A percentile compares a stretch with the other conserved stretches of the same genome.
Conservation (phyloP, 2,329 filamentous ascomycete genomes). For the Penicillium sp. region DNA sequence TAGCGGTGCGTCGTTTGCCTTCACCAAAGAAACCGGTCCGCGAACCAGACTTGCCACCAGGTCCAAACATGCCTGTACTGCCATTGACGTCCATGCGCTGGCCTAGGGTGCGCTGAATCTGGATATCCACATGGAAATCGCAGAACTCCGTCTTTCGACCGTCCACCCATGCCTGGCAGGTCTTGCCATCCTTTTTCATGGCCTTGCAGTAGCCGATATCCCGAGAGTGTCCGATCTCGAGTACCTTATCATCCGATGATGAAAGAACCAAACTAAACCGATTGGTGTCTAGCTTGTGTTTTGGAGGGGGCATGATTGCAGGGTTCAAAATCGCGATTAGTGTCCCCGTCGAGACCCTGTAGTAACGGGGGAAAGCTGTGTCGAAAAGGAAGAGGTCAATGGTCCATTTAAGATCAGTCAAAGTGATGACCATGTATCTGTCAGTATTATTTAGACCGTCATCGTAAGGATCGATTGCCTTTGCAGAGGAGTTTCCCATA, state of each 20-base stretch:
- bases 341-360: slow-evolving; percentile 89
- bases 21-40: slow-evolving; percentile 43
- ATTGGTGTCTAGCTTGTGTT: slow-evolving; percentile 69
- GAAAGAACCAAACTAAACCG: slow-evolving; percentile 81
- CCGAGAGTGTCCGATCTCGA: slow-evolving; percentile 79
- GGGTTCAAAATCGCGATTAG: slow-evolving; percentile 90
- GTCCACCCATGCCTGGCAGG: slow-evolving; percentile 82
- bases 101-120: slow-evolving; percentile 65
- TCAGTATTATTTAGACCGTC: slow-evolving; percentile 56
- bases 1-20: slow-evolving; percentile 2
- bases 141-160: slow-evolving; percentile 82
- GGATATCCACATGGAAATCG: slow-evolving; percentile 84
- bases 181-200: slow-evolving; percentile 74
- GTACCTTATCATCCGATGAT: slow-evolving; percentile 78
- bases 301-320: slow-evolving; percentile 79
- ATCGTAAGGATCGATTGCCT: slow-evolving; percentile 45
- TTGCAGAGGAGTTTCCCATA: slow-evolving; percentile 33
- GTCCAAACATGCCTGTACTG: slow-evolving; percentile 52
- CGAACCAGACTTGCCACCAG: slow-evolving; percentile 33
- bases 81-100: slow-evolving; percentile 75
- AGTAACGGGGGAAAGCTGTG: slow-evolving; percentile 84
- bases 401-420: slow-evolving; percentile 86
- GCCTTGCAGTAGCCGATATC: slow-evolving; percentile 87
- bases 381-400: slow-evolving; percentile 90
- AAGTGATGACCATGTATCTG: slow-evolving; percentile 88